These are phyloP conservation scores for Pythium brachiatum DNA, from an alignment of 352 stramenopile species.

Conservation along the genomic window DNA sequence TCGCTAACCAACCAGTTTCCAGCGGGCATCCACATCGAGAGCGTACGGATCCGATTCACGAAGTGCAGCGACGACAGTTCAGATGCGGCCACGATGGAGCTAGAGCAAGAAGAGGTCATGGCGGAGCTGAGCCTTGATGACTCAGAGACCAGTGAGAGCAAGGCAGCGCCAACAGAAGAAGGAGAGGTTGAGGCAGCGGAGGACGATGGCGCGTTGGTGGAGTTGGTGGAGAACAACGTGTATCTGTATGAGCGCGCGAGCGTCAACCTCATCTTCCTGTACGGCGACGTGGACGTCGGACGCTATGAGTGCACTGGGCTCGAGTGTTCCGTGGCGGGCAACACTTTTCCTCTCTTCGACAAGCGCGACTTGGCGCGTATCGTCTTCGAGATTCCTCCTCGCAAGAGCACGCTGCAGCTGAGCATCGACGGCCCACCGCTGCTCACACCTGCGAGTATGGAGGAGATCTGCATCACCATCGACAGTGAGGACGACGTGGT, in stretches of 20 bases:
- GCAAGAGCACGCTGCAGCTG: slow-evolving; percentile 55
- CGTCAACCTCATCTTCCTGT: slow-evolving; percentile 47
- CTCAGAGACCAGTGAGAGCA: neutral
- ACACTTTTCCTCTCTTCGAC: slow-evolving; percentile 46
- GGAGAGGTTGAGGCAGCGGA: neutral
- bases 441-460: slow-evolving; percentile 39
- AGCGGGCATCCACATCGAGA: slow-evolving; percentile 52
- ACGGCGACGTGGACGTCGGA: slow-evolving; percentile 43
- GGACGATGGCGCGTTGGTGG: slow-evolving; percentile 21
- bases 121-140: neutral
- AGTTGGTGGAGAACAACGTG: slow-evolving; percentile 54
- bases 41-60: slow-evolving; percentile 45
- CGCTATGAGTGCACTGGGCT: slow-evolving; percentile 51
- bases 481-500: slow-evolving; percentile 46
- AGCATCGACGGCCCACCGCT: slow-evolving; percentile 45
- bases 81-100: neutral
- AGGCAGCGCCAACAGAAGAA: neutral
- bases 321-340: slow-evolving; percentile 56
- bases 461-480: slow-evolving; percentile 46
- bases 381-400: slow-evolving; percentile 46
- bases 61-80: neutral
- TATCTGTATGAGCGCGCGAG: slow-evolving; percentile 58
- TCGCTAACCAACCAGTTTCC: slow-evolving; percentile 59
- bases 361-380: slow-evolving; percentile 27
- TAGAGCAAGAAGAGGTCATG: neutral